Evolutionary conservation across 148 eudicot genomes (phyloP).

Genomic region (Rhododendron vialii): DNA sequence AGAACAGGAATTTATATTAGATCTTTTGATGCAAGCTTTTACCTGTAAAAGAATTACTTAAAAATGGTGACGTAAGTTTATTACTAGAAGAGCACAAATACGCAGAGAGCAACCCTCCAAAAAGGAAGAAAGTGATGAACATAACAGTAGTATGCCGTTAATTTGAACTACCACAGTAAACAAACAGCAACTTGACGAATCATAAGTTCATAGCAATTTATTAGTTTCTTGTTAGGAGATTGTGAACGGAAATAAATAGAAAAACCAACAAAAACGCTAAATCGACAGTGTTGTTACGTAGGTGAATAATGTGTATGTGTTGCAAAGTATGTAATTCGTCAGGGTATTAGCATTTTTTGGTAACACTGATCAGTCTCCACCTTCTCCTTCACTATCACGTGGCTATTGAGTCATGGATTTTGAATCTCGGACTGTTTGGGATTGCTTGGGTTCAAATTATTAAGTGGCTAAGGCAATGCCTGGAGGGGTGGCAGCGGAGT

Average conservation of each 20-base stretch:
- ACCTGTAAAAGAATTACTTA: neutral
- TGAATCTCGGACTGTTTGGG: neutral
- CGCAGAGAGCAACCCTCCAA: neutral
- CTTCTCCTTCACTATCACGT: neutral
- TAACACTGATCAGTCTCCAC: neutral
- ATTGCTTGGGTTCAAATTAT: neutral
- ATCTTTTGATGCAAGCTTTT: neutral
- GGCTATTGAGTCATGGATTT: neutral
- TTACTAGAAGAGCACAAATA: neutral
- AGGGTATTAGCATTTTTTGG: neutral
- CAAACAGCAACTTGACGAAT: neutral
- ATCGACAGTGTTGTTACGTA: neutral
- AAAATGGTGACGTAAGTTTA: neutral
- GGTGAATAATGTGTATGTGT: neutral
- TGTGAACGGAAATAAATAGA: neutral
- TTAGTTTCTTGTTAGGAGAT: neutral
- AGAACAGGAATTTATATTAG: neutral
- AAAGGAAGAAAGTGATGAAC: neutral
- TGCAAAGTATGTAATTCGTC: neutral
- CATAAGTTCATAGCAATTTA: neutral
- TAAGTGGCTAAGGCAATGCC: neutral
- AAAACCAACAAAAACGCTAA: neutral
- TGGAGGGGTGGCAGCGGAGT: neutral
- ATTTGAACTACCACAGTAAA: neutral
- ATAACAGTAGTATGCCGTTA: neutral